Evolutionary conservation across 1,284 basidiomycete genomes (phyloP).

Genomic region (Schizophyllum commune): DNA sequence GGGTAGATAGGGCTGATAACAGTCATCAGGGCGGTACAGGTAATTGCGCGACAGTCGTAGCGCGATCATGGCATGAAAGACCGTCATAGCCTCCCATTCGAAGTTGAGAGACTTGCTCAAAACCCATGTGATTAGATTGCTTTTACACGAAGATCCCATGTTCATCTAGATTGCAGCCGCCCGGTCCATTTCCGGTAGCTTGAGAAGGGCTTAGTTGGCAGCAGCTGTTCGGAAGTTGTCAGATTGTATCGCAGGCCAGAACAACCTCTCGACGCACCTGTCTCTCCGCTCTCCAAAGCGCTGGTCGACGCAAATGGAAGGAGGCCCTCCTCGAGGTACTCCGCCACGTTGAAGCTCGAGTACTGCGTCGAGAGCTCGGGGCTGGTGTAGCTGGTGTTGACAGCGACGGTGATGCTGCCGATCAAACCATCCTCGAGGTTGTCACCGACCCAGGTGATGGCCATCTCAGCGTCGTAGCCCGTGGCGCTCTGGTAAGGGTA

Average conservation of each 20-base stretch:
- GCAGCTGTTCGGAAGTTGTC: no score
- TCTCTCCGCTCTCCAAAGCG: neutral
- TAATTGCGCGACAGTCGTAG: no score
- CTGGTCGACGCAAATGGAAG: neutral
- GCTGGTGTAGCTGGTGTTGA: conserved; percentile 1
- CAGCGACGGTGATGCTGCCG: conserved; percentile 2
- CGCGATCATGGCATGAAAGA: no score
- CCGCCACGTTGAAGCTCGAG: neutral
- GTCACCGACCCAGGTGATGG: neutral
- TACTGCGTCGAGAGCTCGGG: conserved; percentile 4
- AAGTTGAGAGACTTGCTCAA: no score
- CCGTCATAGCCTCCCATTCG: no score
- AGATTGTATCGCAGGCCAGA: no score
- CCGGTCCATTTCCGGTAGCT: no score
- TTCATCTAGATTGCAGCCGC: no score
- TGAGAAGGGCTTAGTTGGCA: no score
- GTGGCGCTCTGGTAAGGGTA: neutral
- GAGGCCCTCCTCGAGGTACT: conserved; percentile 1
- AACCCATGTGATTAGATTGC: no score
- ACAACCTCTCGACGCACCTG: no score
- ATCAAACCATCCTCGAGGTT: conserved; percentile 1
- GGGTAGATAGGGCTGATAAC: neutral
- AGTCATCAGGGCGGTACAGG: neutral
- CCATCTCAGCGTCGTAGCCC: neutral
- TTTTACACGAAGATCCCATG: no score